Conservation (phyloP, 1,284 basidiomycete genomes). For the Cerrena zonata region DNA sequence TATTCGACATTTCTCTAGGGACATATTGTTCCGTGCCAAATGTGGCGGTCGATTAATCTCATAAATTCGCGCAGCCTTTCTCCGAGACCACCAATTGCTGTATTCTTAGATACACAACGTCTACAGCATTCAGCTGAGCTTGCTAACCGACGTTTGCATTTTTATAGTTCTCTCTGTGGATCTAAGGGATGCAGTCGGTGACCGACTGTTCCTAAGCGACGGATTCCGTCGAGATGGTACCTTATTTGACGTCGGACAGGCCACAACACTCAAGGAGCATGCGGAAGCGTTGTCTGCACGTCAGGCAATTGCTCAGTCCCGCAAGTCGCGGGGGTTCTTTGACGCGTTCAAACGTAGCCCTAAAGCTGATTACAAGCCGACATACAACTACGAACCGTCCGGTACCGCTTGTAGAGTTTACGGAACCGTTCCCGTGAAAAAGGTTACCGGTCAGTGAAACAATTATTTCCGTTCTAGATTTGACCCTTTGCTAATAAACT, state of each 20-base stretch:
- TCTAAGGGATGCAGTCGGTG: conserved; percentile 86
- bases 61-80: too few species aligned
- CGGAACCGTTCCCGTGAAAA: conserved; percentile 81
- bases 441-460: conserved; percentile 66
- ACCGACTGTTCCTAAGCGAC: conserved; percentile 80
- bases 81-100: too few species aligned
- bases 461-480: conserved; percentile 1
- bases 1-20: too few species aligned
- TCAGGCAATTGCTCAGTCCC: conserved; percentile 66
- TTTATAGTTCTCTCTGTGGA: conserved; percentile 76
- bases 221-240: conserved; percentile 85
- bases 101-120: too few species aligned
- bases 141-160: too few species aligned
- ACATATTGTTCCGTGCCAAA: too few species aligned
- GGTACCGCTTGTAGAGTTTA: conserved; percentile 80
- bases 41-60: too few species aligned
- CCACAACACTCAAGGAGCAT: conserved; percentile 68
- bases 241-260: conserved; percentile 79
- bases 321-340: conserved; percentile 66
- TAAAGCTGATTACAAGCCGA: conserved; percentile 54
- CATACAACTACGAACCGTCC: conserved; percentile 62
- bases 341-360: conserved; percentile 44
- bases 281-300: conserved; percentile 58
- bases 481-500: conserved; percentile 1
- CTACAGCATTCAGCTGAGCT: too few species aligned